phyloP scores from a whole-genome alignment of 2,329 filamentous ascomycete genomes.

The Pseudodiploospora longispora region DNA sequence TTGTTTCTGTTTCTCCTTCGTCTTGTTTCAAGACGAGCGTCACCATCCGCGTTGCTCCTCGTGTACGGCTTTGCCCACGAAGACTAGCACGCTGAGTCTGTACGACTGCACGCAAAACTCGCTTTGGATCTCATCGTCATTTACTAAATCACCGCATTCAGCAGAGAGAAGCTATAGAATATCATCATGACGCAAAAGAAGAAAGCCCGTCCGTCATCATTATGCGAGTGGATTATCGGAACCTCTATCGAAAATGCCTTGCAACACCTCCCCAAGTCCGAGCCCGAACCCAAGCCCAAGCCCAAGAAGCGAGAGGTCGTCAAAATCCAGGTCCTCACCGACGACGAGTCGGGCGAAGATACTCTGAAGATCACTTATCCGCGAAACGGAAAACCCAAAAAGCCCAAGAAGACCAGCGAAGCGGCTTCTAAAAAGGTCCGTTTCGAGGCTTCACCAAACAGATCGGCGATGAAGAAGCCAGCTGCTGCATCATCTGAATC shows the following conservation, averaged over 20 bases:
- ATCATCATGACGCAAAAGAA: conserved; percentile 1
- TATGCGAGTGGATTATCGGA: conserved; percentile 35
- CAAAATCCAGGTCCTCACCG: conserved; percentile 37
- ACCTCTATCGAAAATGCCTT: conserved; percentile 25
- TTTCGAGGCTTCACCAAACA: conserved; percentile 27
- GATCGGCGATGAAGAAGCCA: conserved; percentile 28
- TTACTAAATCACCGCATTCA: neutral
- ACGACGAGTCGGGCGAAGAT: conserved; percentile 44
- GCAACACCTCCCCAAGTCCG: conserved; percentile 16
- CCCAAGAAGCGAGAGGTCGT: conserved; percentile 24
- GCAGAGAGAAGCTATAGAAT: too few relatives aligned
- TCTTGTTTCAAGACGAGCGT: too few relatives aligned
- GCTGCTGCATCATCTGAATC: conserved; percentile 15
- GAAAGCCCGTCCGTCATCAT: conserved; percentile 11
- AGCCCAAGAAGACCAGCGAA: neutral
- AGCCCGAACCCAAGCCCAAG: conserved; percentile 12
- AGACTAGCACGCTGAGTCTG: too few relatives aligned
- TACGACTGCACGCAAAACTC: too few relatives aligned
- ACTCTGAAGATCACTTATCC: conserved; percentile 42
- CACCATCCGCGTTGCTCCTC: too few relatives aligned
- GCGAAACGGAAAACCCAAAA: conserved; percentile 15
- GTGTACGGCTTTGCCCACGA: too few relatives aligned
- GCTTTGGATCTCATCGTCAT: neutral
- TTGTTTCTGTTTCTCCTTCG: too few relatives aligned
- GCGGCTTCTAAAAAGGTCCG: conserved; percentile 33